Conservation (phyloP, 331 rosid species). For the Stylosanthes scabra region DNA sequence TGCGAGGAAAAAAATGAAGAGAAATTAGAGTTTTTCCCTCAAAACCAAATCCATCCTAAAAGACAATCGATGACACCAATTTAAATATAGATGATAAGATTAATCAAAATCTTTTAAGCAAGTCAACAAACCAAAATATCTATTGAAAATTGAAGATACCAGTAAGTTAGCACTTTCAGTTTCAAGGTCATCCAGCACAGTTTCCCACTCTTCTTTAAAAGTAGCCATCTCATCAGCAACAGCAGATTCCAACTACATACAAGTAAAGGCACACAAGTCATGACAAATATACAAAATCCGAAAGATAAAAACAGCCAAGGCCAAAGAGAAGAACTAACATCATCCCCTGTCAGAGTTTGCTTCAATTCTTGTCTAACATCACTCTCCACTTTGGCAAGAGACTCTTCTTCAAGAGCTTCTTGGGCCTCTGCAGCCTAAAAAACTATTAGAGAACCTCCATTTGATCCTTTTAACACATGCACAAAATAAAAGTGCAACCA, state of each 20-base stretch:
- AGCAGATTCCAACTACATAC: slow-evolving; percentile 78
- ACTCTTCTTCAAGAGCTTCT: slow-evolving; percentile 97
- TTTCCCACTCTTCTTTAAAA: slow-evolving; percentile 82
- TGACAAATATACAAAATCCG: slow-evolving; percentile 1
- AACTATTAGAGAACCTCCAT: slow-evolving; percentile 48
- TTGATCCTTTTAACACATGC: slow-evolving; percentile 19
- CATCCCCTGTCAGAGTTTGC: slow-evolving; percentile 68
- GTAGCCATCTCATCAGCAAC: slow-evolving; percentile 84
- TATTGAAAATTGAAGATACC: slow-evolving; percentile 60
- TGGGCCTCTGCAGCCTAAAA: slow-evolving; percentile 99
- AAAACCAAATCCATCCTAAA: too few relatives aligned
- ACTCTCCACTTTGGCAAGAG: slow-evolving; percentile 84
- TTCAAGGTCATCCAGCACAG: slow-evolving; percentile 86
- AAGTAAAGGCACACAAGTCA: slow-evolving; percentile 47
- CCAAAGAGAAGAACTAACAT: slow-evolving; percentile 64
- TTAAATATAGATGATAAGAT: neutral
- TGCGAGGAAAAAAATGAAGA: too few relatives aligned
- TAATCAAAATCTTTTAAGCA: neutral
- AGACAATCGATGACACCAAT: slow-evolving; percentile 2
- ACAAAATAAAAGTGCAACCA: neutral
- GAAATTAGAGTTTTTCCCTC: too few relatives aligned
- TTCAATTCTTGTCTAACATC: slow-evolving; percentile 92
- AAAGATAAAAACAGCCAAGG: slow-evolving; percentile 23
- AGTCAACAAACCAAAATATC: slow-evolving; percentile 33
- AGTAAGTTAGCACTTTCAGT: slow-evolving; percentile 82